Conservation (phyloP, 345 rosid species). For the Abelmoschus esculentus region DNA sequence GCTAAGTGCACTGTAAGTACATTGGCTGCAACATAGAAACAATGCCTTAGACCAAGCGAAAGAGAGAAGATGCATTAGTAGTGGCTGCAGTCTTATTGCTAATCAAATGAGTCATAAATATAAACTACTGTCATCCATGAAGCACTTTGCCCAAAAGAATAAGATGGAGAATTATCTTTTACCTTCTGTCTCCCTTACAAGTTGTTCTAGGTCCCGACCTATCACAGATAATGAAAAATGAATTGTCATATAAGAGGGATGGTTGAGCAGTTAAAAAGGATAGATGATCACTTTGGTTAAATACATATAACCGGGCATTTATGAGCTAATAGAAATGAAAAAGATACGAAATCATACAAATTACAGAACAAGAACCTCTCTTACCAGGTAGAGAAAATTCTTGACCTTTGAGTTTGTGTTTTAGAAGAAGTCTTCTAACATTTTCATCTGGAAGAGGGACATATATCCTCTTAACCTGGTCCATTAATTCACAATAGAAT, state of each 20-base stretch:
- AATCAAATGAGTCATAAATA: not conserved
- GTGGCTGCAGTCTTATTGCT: slow-evolving; percentile 3
- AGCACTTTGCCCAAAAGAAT: not conserved
- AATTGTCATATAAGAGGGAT: slow-evolving; percentile 2
- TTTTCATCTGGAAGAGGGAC: slow-evolving; percentile 77
- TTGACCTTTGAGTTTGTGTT: slow-evolving; percentile 66
- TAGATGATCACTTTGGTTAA: not conserved
- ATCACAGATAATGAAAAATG: slow-evolving; percentile 12
- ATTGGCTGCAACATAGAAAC: not conserved
- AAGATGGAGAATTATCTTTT: slow-evolving; percentile 10
- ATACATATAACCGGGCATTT: not conserved
- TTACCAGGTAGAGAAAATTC: slow-evolving; percentile 72
- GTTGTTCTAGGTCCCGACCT: slow-evolving; percentile 72
- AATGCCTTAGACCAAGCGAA: not conserved
- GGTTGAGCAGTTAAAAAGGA: slow-evolving; percentile 1
- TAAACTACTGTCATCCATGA: not conserved
- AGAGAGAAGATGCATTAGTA: not conserved
- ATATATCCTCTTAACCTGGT: slow-evolving; percentile 90
- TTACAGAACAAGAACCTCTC: slow-evolving; percentile 6
- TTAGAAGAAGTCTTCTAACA: slow-evolving; percentile 64
- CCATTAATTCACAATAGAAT: slow-evolving; percentile 8
- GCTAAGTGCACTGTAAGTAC: not conserved
- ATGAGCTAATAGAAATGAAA: not conserved
- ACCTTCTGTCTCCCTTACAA: slow-evolving; percentile 84
- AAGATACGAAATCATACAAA: not conserved